phyloP scores from a whole-genome alignment of 768 basidiomycete genomes.

The Xerocomellus chrysenteron region DNA sequence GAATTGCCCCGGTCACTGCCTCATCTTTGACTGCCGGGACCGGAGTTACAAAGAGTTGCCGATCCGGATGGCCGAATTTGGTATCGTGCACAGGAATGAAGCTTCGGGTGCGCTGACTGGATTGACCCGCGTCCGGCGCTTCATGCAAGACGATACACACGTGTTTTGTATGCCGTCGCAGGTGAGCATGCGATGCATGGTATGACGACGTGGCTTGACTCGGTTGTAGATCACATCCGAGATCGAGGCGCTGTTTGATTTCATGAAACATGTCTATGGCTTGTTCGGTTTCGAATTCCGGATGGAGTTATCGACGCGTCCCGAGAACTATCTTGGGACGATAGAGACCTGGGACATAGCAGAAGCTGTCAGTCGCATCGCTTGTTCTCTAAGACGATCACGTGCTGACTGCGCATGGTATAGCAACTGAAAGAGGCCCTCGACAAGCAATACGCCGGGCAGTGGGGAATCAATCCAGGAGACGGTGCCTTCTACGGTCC shows the following conservation, averaged over 20 bases:
- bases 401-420: conserved; percentile 6
- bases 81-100: conserved; percentile 95
- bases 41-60: conserved; percentile 94
- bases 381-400: background rate
- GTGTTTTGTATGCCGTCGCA: conserved; percentile 97
- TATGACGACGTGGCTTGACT: background rate
- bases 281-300: conserved; percentile 93
- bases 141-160: conserved; percentile 98
- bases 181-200: conserved; percentile 39
- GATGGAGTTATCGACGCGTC: conserved; percentile 93
- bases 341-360: conserved; percentile 90
- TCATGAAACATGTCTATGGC: conserved; percentile 92
- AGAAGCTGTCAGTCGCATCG: conserved; percentile 58
- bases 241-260: conserved; percentile 85
- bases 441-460: conserved; percentile 80
- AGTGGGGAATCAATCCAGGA: conserved; percentile 92
- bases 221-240: conserved; percentile 74
- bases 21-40: conserved; percentile 94
- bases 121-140: conserved; percentile 88
- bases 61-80: conserved; percentile 97
- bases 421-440: conserved; percentile 85
- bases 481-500: conserved; percentile 99
- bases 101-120: conserved; percentile 93
- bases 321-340: conserved; percentile 88
- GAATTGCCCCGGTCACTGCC: conserved; percentile 98